Conservation (phyloP, 192 early-diverging fungal species). For the Allomyces macrogynus region DNA sequence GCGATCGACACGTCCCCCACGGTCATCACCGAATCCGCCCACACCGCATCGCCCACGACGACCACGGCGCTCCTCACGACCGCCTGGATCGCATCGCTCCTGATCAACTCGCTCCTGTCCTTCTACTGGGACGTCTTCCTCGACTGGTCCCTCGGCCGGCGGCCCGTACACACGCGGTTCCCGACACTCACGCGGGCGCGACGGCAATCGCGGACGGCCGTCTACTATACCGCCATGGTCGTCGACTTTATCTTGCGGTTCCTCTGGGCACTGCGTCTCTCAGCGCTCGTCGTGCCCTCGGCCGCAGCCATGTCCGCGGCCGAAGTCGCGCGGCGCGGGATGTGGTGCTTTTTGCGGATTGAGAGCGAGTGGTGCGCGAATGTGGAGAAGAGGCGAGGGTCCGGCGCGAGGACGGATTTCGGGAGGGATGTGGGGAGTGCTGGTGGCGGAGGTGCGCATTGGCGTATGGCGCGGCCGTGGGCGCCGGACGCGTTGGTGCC, state of each 20-base stretch:
- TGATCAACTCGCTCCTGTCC: slow-evolving; percentile 78
- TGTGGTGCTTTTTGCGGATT: slow-evolving; percentile 85
- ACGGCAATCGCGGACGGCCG: slow-evolving; percentile 30
- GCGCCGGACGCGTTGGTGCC: too few species aligned
- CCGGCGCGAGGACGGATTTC: too few species aligned
- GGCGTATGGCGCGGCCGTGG: too few species aligned
- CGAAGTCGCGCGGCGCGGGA: slow-evolving; percentile 71
- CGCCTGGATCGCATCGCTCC: slow-evolving; percentile 41
- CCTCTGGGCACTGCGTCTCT: slow-evolving; percentile 64
- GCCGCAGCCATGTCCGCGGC: slow-evolving; percentile 49
- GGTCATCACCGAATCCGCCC: not conserved
- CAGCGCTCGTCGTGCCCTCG: slow-evolving; percentile 36
- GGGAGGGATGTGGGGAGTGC: too few species aligned
- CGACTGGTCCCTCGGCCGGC: slow-evolving; percentile 61
- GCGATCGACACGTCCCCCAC: not conserved
- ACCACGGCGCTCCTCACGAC: not conserved
- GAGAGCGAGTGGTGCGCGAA: slow-evolving; percentile 44
- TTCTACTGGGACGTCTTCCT: slow-evolving; percentile 89
- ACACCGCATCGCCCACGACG: not conserved
- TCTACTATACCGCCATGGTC: slow-evolving; percentile 65
- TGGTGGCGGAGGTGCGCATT: too few species aligned
- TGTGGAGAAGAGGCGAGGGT: not conserved
- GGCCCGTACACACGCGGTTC: slow-evolving; percentile 7
- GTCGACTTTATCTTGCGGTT: slow-evolving; percentile 67
- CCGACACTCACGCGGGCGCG: slow-evolving; percentile 33